Evolutionary conservation across 2,329 filamentous ascomycete species (phyloP), one percentile per base, ranked within the genome.

Genomic region (Chalaropsis thielavioides): DNA sequence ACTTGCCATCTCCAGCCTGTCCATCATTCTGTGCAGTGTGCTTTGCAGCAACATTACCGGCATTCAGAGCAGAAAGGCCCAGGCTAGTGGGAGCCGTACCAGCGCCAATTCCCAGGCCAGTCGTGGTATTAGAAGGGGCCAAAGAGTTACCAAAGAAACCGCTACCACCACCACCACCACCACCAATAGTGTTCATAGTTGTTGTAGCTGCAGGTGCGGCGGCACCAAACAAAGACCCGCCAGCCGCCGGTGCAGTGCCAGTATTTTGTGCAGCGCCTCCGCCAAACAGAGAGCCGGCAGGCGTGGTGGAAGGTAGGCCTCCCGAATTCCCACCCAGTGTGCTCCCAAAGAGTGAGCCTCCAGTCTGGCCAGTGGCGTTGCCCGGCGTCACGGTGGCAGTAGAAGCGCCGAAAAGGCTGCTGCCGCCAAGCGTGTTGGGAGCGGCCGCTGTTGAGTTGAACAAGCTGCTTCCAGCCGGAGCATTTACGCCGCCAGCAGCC

Each of bases 341-440:
- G 66, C 66, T 65, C 19, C 71, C 72, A 68, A 73, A 72, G 3
- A 71, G 66, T 40, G 68, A 69, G 61, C 51, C 51, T 24, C 68
- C 65, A 46, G 67, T 64, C 72, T 68, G 67, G 72, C 72, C 54
- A 70, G 71, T 51, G 71, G 74, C 67, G 73, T 68, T 65, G 68
- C 64, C 65, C 69, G 64, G 49, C 35, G 61, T 63, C 17, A 63
- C 61, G 43, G 69, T 66, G 38, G 69, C 67, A 61, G 68, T 69
- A 11, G 64, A 70, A 67, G 69, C 68, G 44, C 74, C 74, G 67
- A 79, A 77, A 10, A 77, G 69, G 35, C 73, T 75, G 31, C 27
- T 38, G 54, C 54, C 54, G 8, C 54, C 54, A 38, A 51, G 46
- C 8, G 19, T 24, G 46, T 51, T 51, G 11, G 75, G 73, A 46